Conservation (phyloP, 2,329 filamentous ascomycete species). For the Pestalotiopsis sp. region DNA sequence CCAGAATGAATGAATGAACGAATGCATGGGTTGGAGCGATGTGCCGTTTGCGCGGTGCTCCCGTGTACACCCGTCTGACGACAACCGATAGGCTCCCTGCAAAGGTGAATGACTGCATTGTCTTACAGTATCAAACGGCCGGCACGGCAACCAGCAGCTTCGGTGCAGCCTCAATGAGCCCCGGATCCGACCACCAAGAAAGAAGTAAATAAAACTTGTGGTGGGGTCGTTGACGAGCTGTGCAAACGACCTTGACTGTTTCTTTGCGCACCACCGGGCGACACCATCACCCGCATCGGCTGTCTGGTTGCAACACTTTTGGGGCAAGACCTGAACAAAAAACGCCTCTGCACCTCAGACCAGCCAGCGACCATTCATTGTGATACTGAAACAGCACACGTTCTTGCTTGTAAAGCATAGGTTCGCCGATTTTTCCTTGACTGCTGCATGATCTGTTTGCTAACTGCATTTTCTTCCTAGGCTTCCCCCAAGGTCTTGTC, state of each 20-base stretch:
- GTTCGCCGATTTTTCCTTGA: not conserved
- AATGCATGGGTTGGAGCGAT: not conserved
- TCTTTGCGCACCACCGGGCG: not conserved
- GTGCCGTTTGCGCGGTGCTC: not conserved
- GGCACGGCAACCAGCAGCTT: not conserved
- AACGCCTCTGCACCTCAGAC: not conserved
- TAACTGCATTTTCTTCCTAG: not conserved
- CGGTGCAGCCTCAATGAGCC: not conserved
- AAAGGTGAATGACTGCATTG: not conserved
- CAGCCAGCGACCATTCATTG: not conserved
- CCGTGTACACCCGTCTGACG: not conserved
- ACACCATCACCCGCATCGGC: too few species aligned
- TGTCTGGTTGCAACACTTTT: too few species aligned
- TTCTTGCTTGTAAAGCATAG: not conserved
- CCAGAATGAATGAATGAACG: not conserved
- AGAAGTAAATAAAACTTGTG: not conserved
- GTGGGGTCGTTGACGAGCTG: not conserved
- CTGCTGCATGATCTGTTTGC: not conserved
- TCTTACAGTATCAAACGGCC: not conserved
- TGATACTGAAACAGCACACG: not conserved
- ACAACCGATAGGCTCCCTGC: not conserved
- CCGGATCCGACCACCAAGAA: not conserved
- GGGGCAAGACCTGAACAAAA: not conserved
- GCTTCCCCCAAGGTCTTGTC: not conserved
- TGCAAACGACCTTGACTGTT: not conserved